Evolutionary conservation across 495 filamentous ascomycete genomes (phyloP), one percentile per base, ranked within the genome.

Genomic region (Xylaria scruposa): DNA sequence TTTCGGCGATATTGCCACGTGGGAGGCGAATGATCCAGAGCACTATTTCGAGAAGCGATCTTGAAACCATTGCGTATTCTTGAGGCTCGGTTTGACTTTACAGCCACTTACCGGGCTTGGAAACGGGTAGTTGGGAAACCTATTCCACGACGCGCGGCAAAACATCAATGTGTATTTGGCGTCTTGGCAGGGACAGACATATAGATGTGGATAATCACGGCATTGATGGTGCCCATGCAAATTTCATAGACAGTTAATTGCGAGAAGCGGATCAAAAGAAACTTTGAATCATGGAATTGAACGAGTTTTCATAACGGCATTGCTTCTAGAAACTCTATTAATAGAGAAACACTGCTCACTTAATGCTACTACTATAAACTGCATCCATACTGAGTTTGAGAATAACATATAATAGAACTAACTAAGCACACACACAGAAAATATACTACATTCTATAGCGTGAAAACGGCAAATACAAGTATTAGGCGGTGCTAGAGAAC

Each of bases 171-270:
- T 59, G 29, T 4, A n/a, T 19, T 42, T 62, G 59, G 59, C 59
- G 38, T 62, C 29, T 40, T 62, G 59, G 59, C 59, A 62, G 12
- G 59, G n/a, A 42, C 36, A n/a, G n/a, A n/a, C n/a, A n/a, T n/a
- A 61, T 61, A 17, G 19, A 42, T 21, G 59, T 62, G 19, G 36
- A 24, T 62, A 26, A 62, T 40, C 8, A 12, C 58, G 21, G n/a
- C n/a, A 19, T 51, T 51, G 49, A 12, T 24, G n/a, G 8, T 51
- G n/a, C n/a, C n/a, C n/a, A 3, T n/a, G n/a, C 49, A 51, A 42
- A 42, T 24, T 51, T 51, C 9, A 51, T 24, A 24, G 6, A 3
- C n/a, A 24, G n/a, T 24, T 24, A 12, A 42, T 51, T 21, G n/a
- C 9, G 47, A 51, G n/a, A 24, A 21, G n/a, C n/a, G 3, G 8